Evolutionary conservation across 768 basidiomycete species (phyloP).

Genomic region (Collybia nuda): DNA sequence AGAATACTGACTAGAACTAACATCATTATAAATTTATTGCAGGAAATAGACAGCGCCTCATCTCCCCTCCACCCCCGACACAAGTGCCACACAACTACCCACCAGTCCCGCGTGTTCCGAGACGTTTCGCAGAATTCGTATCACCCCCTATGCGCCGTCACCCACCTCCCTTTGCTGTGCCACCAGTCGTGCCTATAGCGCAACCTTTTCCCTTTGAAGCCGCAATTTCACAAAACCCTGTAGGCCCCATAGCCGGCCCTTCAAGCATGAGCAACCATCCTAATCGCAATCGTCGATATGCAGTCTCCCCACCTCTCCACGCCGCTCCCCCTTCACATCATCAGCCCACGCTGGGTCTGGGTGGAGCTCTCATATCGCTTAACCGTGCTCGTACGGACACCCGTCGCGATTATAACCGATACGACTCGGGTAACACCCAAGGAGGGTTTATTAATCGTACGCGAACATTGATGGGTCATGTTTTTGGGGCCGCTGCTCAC

Average conservation of each 20-base stretch:
- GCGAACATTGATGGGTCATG: slow-evolving; percentile 10
- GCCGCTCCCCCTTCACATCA: slow-evolving; percentile 51
- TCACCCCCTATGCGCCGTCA: slow-evolving; percentile 38
- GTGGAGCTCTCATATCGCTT: slow-evolving; percentile 57
- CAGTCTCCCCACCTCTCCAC: slow-evolving; percentile 20
- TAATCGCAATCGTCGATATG: slow-evolving; percentile 21
- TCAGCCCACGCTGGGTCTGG: slow-evolving; percentile 61
- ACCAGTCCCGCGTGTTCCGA: slow-evolving; percentile 56
- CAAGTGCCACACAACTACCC: slow-evolving; percentile 39
- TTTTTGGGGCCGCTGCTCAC: slow-evolving; percentile 5
- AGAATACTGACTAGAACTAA: slow-evolving; percentile 7
- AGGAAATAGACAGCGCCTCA: slow-evolving; percentile 20
- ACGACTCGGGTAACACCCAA: slow-evolving; percentile 7
- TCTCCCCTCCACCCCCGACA: slow-evolving; percentile 51
- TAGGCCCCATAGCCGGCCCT: slow-evolving; percentile 15
- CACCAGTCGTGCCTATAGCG: slow-evolving; percentile 47
- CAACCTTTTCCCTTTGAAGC: slow-evolving; percentile 55
- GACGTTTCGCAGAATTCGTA: slow-evolving; percentile 29
- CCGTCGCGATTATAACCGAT: slow-evolving; percentile 16
- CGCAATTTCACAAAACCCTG: slow-evolving; percentile 6
- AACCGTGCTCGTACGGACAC: slow-evolving; percentile 21
- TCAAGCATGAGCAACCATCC: slow-evolving; percentile 13
- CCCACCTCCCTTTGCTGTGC: slow-evolving; percentile 26
- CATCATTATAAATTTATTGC: background rate
- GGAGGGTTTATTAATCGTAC: slow-evolving; percentile 11